These are phyloP conservation scores for Trichophyton schoenleinii DNA, from an alignment of 2,329 filamentous ascomycete species.

Conservation along the genomic window DNA sequence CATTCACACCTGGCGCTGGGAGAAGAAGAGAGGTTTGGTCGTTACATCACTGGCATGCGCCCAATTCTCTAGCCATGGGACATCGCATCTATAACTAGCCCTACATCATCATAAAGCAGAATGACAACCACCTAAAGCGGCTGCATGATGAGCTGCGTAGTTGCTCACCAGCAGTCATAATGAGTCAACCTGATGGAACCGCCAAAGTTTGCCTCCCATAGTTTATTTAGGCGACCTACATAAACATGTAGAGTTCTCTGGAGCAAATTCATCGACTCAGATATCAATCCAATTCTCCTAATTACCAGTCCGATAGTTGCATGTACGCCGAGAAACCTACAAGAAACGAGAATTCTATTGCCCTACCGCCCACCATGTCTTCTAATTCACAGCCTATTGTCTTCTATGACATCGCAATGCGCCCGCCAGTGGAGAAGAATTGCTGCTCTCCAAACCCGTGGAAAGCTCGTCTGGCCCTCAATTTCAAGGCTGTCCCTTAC, in stretches of 20 bases:
- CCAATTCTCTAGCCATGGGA: neutral
- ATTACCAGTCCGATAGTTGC: neutral
- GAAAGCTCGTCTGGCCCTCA: slow-evolving; percentile 40
- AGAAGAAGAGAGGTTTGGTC: too few species aligned
- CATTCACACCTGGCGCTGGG: too few species aligned
- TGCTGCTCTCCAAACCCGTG: slow-evolving; percentile 39
- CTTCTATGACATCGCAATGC: slow-evolving; percentile 40
- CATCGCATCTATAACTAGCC: too few species aligned
- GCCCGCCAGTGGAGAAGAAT: slow-evolving; percentile 17
- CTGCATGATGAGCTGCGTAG: neutral
- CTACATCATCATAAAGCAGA: neutral
- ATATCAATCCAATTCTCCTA: neutral
- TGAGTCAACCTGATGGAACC: neutral
- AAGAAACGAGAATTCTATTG: neutral
- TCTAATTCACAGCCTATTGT: slow-evolving; percentile 18
- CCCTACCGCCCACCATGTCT: neutral
- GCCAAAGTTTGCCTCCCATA: too few species aligned
- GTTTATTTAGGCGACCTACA: too few species aligned
- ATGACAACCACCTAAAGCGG: neutral
- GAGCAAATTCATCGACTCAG: neutral
- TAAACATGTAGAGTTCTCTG: neutral
- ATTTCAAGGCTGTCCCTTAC: slow-evolving; percentile 39
- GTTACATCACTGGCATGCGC: too few species aligned
- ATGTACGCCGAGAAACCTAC: neutral
- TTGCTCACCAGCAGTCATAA: neutral